A percentile compares a stretch with the other conserved stretches of the same genome.
phyloP scores from a whole-genome alignment of 495 filamentous ascomycete genomes.

The Aspergillus mulundensis region DNA sequence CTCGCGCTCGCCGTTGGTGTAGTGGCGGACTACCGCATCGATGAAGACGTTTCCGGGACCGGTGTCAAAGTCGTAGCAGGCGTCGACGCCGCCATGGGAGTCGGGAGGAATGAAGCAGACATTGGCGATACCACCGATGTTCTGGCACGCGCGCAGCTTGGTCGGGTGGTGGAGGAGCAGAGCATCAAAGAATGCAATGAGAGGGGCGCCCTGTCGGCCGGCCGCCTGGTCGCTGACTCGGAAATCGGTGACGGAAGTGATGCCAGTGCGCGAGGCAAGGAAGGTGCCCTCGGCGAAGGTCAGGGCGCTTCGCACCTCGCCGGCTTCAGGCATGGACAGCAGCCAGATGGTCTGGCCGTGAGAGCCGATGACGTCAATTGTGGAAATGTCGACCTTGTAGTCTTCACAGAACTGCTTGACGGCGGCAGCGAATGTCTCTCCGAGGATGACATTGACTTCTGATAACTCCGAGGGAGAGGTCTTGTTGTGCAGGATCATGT shows the following conservation, averaged over 20 bases:
- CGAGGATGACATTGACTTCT: slow-evolving; percentile 50
- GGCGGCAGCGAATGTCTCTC: slow-evolving; percentile 48
- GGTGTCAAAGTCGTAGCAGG: slow-evolving; percentile 51
- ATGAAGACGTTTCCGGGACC: slow-evolving; percentile 42
- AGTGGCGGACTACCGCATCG: slow-evolving; percentile 35
- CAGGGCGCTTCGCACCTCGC: slow-evolving; percentile 45
- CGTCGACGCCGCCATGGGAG: slow-evolving; percentile 40
- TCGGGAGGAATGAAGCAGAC: slow-evolving; percentile 58
- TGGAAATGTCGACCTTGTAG: slow-evolving; percentile 39
- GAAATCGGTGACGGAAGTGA: slow-evolving; percentile 45
- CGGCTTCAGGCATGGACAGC: slow-evolving; percentile 47
- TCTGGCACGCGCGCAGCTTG: slow-evolving; percentile 54
- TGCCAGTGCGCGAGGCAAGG: slow-evolving; percentile 39
- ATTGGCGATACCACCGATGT: slow-evolving; percentile 58
- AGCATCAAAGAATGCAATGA: slow-evolving; percentile 47
- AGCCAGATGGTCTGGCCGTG: slow-evolving; percentile 60
- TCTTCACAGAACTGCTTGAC: slow-evolving; percentile 45
- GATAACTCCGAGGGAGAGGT: slow-evolving; percentile 50
- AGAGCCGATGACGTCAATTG: slow-evolving; percentile 53
- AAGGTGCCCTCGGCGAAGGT: slow-evolving; percentile 45
- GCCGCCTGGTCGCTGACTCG: slow-evolving; percentile 43
- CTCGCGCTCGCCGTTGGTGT: slow-evolving; percentile 28
- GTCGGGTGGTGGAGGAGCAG: slow-evolving; percentile 53
- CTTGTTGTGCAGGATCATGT: slow-evolving; percentile 50
- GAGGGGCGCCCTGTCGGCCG: slow-evolving; percentile 41